Conservation (phyloP, 345 rosid genomes). For the Eucalyptus sp. region DNA sequence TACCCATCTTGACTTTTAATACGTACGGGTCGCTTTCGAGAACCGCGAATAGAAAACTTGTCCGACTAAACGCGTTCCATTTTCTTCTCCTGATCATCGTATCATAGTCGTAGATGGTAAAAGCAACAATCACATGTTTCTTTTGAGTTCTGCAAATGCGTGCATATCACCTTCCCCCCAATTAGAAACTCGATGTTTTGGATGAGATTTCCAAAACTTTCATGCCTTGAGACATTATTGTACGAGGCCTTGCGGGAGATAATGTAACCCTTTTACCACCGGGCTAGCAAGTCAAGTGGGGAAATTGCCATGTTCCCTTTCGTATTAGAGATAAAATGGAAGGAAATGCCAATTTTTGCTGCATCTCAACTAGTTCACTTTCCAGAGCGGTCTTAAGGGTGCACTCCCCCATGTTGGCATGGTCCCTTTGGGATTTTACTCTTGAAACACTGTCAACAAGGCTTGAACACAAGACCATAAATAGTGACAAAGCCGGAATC, state of each 20-base stretch:
- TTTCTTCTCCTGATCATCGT: neutral
- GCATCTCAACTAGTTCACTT: neutral
- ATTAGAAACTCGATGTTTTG: neutral
- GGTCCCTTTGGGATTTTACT: neutral
- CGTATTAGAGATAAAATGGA: accelerated
- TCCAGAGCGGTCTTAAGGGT: too few species aligned
- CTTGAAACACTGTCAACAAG: neutral
- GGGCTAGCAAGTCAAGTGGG: neutral
- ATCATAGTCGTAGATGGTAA: neutral
- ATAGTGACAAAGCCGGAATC: accelerated
- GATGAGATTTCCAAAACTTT: neutral
- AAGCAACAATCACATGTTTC: neutral
- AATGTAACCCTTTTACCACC: neutral
- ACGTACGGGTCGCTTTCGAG: neutral
- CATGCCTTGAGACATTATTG: neutral
- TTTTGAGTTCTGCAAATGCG: neutral
- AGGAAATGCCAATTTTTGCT: accelerated
- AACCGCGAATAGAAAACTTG: neutral
- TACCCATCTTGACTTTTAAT: neutral
- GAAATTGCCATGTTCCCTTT: neutral
- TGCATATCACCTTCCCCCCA: neutral
- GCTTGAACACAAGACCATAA: neutral
- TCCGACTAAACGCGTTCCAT: neutral
- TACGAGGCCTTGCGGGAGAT: neutral
- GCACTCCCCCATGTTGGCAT: accelerated